Conservation (phyloP, 768 basidiomycete genomes). For the Phylloporus arenicola region DNA sequence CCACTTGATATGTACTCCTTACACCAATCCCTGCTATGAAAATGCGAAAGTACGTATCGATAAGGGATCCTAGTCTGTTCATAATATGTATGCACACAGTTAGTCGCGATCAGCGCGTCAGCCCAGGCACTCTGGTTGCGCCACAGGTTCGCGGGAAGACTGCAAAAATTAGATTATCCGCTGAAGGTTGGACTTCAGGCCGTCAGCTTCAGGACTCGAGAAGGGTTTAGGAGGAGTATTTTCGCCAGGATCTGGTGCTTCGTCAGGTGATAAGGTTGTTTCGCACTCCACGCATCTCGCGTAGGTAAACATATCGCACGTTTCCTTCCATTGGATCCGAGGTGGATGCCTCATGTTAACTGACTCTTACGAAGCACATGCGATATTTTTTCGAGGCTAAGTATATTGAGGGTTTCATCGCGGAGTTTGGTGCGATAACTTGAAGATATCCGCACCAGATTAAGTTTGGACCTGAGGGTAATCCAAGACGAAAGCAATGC, state of each 20-base stretch:
- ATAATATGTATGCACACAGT: not conserved
- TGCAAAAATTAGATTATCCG: not conserved
- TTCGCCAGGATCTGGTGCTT: too few relatives aligned
- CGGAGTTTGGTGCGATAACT: not conserved
- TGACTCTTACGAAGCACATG: not conserved
- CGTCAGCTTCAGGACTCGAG: not conserved
- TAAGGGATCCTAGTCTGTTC: not conserved
- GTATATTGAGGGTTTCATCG: not conserved
- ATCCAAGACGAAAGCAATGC: not conserved
- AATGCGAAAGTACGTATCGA: not conserved
- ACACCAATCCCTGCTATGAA: not conserved
- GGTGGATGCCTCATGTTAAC: not conserved
- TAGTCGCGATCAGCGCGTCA: not conserved
- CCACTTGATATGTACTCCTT: too few relatives aligned
- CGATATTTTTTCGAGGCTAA: not conserved
- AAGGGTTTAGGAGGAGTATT: too few relatives aligned
- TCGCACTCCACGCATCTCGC: not conserved
- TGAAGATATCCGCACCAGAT: too few relatives aligned
- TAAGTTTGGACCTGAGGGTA: not conserved
- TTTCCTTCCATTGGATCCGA: not conserved
- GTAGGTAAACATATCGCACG: not conserved
- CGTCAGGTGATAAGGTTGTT: not conserved
- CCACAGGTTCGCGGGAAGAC: conserved; percentile 17
- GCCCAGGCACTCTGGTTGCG: not conserved
- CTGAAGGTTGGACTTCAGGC: not conserved